phyloP scores from a whole-genome alignment of 371 early-diverging fungal species.

The Mucor indicus region DNA sequence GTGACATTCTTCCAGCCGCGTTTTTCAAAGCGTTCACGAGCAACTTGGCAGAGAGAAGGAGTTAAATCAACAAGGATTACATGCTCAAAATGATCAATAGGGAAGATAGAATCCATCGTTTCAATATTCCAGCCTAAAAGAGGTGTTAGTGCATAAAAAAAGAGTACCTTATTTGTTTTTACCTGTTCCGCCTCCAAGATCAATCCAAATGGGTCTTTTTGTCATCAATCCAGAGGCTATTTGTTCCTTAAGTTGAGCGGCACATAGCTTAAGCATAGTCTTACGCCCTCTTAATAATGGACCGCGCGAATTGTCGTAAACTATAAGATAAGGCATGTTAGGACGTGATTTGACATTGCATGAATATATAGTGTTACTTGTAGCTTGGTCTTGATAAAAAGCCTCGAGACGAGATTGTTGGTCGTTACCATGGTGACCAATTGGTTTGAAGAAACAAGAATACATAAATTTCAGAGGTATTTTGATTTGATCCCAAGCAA shows the following conservation, averaged over 20 bases:
- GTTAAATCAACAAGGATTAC: slow-evolving; percentile 86
- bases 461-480: slow-evolving; percentile 57
- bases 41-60: slow-evolving; percentile 77
- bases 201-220: slow-evolving; percentile 68
- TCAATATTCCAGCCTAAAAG: slow-evolving; percentile 77
- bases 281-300: slow-evolving; percentile 74
- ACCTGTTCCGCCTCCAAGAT: slow-evolving; percentile 87
- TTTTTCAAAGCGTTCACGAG: slow-evolving; percentile 68
- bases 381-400: slow-evolving; percentile 77
- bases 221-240: slow-evolving; percentile 24
- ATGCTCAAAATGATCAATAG: slow-evolving; percentile 70
- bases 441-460: slow-evolving; percentile 77
- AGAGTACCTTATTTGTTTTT: slow-evolving; percentile 7
- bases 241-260: slow-evolving; percentile 69
- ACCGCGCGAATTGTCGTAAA: slow-evolving; percentile 62
- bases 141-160: neutral
- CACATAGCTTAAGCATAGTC: slow-evolving; percentile 77
- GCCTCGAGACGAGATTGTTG: slow-evolving; percentile 67
- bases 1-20: slow-evolving; percentile 79
- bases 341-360: neutral
- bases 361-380: slow-evolving; percentile 43
- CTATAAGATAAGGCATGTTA: slow-evolving; percentile 29
- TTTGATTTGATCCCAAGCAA: slow-evolving; percentile 39
- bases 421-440: slow-evolving; percentile 55
- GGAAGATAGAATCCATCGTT: slow-evolving; percentile 72